Conservation (phyloP, 208 protist species). For the Crithidia sp. region DNA sequence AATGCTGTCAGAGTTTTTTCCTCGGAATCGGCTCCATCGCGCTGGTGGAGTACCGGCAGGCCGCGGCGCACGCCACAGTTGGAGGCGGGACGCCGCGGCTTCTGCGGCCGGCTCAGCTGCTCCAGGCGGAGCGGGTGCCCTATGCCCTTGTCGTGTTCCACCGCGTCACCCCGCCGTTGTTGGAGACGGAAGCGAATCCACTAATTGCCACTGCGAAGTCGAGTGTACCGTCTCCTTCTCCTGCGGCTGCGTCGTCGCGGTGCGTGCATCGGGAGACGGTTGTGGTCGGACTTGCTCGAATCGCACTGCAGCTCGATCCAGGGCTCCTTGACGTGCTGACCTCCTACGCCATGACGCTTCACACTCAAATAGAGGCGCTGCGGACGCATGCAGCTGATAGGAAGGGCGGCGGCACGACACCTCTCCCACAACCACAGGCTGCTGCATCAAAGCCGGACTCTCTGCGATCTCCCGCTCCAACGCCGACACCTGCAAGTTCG, state of each 20-base stretch:
- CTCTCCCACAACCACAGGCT: not conserved
- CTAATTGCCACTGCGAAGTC: not conserved
- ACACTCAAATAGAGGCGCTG: not conserved
- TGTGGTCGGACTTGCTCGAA: slow-evolving; percentile 34
- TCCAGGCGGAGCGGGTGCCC: slow-evolving; percentile 34
- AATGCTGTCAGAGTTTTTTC: slow-evolving; percentile 15
- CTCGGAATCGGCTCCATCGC: slow-evolving; percentile 30
- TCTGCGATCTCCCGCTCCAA: not conserved
- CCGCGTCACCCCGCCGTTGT: slow-evolving; percentile 21
- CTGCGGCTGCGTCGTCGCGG: not conserved
- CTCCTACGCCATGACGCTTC: slow-evolving; percentile 24
- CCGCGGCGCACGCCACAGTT: not conserved
- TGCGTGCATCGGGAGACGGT: slow-evolving; percentile 29
- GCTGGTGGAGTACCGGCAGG: slow-evolving; percentile 36
- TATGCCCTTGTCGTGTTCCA: slow-evolving; percentile 41
- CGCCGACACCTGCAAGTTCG: too few relatives aligned
- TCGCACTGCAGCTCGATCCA: slow-evolving; percentile 29
- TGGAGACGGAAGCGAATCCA: not conserved
- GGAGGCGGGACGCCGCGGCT: not conserved
- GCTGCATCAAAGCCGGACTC: not conserved
- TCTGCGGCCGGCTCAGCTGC: slow-evolving; percentile 24
- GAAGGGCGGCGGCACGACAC: not conserved
- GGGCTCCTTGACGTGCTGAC: slow-evolving; percentile 25
- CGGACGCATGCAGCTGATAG: not conserved
- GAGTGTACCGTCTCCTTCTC: not conserved